A percentile compares a stretch with the other conserved stretches of the same genome.
These are phyloP conservation scores for Microsporum canis DNA, from an alignment of 2,329 filamentous ascomycete genomes.

Conservation along the genomic window DNA sequence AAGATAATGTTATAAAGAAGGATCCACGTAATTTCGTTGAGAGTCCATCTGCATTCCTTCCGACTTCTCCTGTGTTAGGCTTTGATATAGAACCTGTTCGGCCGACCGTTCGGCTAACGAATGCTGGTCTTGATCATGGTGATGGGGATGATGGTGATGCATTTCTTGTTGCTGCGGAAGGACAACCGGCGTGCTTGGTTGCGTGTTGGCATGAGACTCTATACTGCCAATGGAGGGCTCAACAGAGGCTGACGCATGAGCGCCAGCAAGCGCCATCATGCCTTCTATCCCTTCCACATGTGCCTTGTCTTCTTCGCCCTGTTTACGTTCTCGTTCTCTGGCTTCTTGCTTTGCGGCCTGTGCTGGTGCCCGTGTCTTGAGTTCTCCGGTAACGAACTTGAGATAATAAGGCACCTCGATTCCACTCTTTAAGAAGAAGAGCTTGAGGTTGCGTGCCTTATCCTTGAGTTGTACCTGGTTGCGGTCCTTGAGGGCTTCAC, in stretches of 20 bases:
- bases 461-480: slow-evolving; percentile 90
- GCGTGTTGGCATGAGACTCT: slow-evolving; percentile 22
- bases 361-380: slow-evolving; percentile 72
- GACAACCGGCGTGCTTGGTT: slow-evolving; percentile 16
- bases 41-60: slow-evolving; percentile 27
- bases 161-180: neutral
- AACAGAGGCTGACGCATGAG: slow-evolving; percentile 23
- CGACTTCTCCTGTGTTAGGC: slow-evolving; percentile 33
- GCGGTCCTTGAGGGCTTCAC: slow-evolving; percentile 72
- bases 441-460: slow-evolving; percentile 77
- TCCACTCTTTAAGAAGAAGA: slow-evolving; percentile 85
- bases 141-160: slow-evolving; percentile 4
- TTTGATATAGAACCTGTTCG: slow-evolving; percentile 35
- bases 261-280: slow-evolving; percentile 38
- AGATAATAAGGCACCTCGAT: slow-evolving; percentile 84
- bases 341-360: slow-evolving; percentile 41
- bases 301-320: slow-evolving; percentile 37
- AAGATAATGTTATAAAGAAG: slow-evolving; percentile 22
- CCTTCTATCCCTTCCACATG: slow-evolving; percentile 39
- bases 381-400: slow-evolving; percentile 75
- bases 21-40: slow-evolving; percentile 24
- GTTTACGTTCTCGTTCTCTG: slow-evolving; percentile 36
- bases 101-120: slow-evolving; percentile 29
- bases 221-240: slow-evolving; percentile 6
- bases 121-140: slow-evolving; percentile 10